Base-by-base conservation (phyloP, 2,329 filamentous ascomycete genomes). In the Talaromyces sp. region DNA sequence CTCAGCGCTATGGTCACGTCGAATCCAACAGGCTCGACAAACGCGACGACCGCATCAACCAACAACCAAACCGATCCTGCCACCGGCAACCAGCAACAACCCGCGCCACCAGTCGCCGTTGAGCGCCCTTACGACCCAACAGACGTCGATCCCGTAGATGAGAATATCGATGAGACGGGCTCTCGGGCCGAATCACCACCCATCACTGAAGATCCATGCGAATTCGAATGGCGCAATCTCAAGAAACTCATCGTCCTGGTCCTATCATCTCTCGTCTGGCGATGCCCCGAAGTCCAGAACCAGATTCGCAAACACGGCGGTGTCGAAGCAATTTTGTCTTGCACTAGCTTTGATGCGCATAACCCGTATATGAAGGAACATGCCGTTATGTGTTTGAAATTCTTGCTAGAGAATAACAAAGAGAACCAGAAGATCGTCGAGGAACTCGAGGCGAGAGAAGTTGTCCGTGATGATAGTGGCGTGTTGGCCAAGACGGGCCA, bases 311-410 rank as follows among this genome's bases (percentile, higher is more conserved):
- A 88, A 58, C 87, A 94, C 71, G 91, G 92, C 69, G 94, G 94
- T 49, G 91, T 98, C 51, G 91, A 96, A 70, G 89, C 91, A 0
- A 85, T 98, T 22, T 85, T 97, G 17, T 93, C 93, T 73, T 97
- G 93, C 78, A 97, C 93, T 72, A 86, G 89, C 36, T 95, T 95
- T 74, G 94, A 98, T 74, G 92, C 94, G 70, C 88, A 96, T 78
- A 97, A 97, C 73, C 92, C 93, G 0, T 97, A 94, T 74, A 93
- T 96, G 68, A 92, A 94, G 72, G 94, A 98, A 77, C 91, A 93
- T 69, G 91, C 92, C 2, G 92, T 93, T 59, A 89, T 96, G 75
- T 93, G 91, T 70, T 84, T 96, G n/a, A 93, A 94, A 74, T 96
- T 87, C 71, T 73, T 86, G 22, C 78, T 86, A 6, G 84, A 86